Evolutionary conservation across 2,329 filamentous ascomycete genomes (phyloP), one percentile per base, ranked within the genome.

Genomic region (Coleophoma cylindrospora): DNA sequence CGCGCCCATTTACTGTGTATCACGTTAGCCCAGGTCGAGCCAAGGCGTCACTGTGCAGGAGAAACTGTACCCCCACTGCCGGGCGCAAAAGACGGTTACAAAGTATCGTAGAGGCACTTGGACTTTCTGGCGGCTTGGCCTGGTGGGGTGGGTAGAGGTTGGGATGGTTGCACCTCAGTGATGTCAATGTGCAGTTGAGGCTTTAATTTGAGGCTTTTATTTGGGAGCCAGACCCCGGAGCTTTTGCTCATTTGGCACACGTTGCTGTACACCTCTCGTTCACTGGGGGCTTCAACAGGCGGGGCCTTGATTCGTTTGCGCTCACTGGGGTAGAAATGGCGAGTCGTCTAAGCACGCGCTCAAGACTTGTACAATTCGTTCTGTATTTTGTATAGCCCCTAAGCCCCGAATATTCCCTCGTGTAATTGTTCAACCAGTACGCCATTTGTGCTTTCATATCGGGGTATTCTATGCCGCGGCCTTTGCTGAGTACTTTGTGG

Each of bases 401-500:
- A 56, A 50, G 36, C 41, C 41, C 14, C 15, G 22, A 22, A 13
- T 21, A 44, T n/a, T 49, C 19, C 37, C 32, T 54, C 43, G 19
- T 55, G 55, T 46, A 41, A 47, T 46, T 44, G 11, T 32, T 32
- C 41, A 32, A 14, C 44, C 50, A 47, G 34, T 41, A 41, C 40
- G 33, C 41, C 55, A 51, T 43, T 40, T 46, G 43, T 55, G 40
- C 53, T 53, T 51, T 43, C 47, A 54, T 56, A 40, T 37, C 34
- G 38, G 49, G 53, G 47, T 54, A 57, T 60, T 58, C 27, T 27
- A 62, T 58, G 57, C 54, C 22, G 57, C 51, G 41, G 90, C 89
- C 75, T 92, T 96, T 34, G 91, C 80, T 57, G 82, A 85, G 70
- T 94, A 97, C 72, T 95, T 97, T 22, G 81, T 76, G 17, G 88